Evolutionary conservation across 768 basidiomycete species (phyloP).

Genomic region (Tricholoma hemisulphureum): DNA sequence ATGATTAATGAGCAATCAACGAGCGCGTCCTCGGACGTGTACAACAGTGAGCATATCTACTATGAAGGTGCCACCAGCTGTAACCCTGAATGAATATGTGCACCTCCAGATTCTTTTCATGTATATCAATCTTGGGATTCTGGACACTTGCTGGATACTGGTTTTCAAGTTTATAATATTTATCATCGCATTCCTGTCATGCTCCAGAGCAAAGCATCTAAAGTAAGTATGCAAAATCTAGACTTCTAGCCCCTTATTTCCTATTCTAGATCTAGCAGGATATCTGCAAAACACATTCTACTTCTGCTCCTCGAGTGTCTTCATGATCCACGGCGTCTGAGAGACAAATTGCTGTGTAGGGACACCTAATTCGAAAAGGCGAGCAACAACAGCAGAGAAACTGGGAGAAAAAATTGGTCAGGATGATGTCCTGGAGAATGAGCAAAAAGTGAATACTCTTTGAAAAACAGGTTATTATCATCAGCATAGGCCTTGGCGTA

Average conservation of each 20-base stretch:
- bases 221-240: neutral
- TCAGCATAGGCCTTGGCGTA: constrained; percentile 84
- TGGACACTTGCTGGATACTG: no score
- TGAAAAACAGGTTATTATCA: constrained; percentile 85
- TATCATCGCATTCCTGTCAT: no score
- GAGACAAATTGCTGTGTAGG: constrained; percentile 74
- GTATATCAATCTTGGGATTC: no score
- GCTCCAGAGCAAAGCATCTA: no score
- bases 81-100: no score
- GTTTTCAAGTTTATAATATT: neutral
- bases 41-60: no score
- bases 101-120: no score
- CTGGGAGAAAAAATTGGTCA: constrained; percentile 37
- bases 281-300: neutral
- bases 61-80: no score
- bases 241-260: neutral
- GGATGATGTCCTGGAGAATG: neutral
- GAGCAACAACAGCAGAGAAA: constrained; percentile 76
- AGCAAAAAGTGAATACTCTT: constrained; percentile 62
- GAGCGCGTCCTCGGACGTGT: no score
- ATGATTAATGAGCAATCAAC: no score
- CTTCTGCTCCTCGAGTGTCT: constrained; percentile 49
- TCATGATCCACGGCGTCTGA: constrained; percentile 75
- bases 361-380: constrained; percentile 92
- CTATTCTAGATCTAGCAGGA: constrained; percentile 2